Evolutionary conservation across 2,329 filamentous ascomycete species (phyloP).

Genomic region (Beauveria asiatica): DNA sequence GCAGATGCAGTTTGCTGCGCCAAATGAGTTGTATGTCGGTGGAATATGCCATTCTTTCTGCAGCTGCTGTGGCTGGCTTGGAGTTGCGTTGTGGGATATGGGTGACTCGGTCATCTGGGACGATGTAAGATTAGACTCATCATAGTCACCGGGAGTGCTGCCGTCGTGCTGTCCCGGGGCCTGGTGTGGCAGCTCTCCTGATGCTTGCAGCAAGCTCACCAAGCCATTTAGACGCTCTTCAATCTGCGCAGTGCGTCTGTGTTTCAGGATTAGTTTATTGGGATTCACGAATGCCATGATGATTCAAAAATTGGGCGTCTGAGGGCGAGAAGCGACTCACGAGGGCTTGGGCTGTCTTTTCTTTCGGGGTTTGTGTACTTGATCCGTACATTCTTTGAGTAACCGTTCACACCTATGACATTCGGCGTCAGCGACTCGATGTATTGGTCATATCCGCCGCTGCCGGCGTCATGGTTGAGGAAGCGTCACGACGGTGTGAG

Average conservation of each 20-base stretch:
- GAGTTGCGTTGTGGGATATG: neutral
- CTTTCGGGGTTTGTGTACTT: slow-evolving; percentile 41
- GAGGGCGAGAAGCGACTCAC: slow-evolving; percentile 26
- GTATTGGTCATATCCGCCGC: neutral
- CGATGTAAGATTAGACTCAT: slow-evolving; percentile 1
- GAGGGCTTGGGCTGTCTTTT: slow-evolving; percentile 42
- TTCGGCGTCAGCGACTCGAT: slow-evolving; percentile 1
- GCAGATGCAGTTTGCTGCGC: slow-evolving; percentile 39
- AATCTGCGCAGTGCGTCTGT: slow-evolving; percentile 40
- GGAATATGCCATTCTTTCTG: slow-evolving; percentile 27
- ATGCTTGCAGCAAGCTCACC: slow-evolving; percentile 37
- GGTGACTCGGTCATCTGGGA: slow-evolving; percentile 9
- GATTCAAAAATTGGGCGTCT: neutral
- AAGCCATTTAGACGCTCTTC: slow-evolving; percentile 42
- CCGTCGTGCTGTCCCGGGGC: neutral
- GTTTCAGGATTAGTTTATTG: neutral
- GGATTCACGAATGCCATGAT: slow-evolving; percentile 6
- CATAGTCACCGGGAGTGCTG: slow-evolving; percentile 8
- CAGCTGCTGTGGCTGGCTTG: slow-evolving; percentile 1
- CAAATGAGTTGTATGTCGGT: slow-evolving; percentile 36
- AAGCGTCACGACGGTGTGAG: neutral
- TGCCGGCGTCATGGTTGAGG: neutral
- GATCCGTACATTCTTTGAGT: slow-evolving; percentile 37
- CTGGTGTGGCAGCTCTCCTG: slow-evolving; percentile 26
- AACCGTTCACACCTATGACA: slow-evolving; percentile 36